Conservation (phyloP, 352 stramenopile genomes). For the Halophytophthora batemanensis region DNA sequence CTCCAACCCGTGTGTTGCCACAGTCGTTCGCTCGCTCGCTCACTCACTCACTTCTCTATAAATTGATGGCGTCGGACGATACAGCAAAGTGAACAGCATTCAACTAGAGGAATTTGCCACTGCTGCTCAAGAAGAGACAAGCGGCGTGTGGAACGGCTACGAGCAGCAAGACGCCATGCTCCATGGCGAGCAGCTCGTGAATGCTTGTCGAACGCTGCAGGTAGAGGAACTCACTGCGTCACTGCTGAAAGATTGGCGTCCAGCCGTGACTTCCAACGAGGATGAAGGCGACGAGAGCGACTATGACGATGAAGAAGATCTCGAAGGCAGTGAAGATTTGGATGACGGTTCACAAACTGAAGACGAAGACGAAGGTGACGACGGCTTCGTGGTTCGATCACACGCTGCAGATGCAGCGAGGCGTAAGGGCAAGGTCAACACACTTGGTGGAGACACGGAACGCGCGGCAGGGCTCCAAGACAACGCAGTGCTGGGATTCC, state of each 20-base stretch:
- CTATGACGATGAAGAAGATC: slow-evolving; percentile 39
- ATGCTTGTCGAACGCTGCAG: slow-evolving; percentile 28
- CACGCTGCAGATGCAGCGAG: slow-evolving; percentile 5
- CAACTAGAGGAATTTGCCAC: slow-evolving; percentile 14
- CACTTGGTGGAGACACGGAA: slow-evolving; percentile 12
- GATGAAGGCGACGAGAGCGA: slow-evolving; percentile 24
- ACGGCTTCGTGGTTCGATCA: slow-evolving; percentile 25
- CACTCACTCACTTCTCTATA: neutral
- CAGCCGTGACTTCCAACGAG: slow-evolving; percentile 17
- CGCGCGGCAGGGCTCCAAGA: slow-evolving; percentile 19
- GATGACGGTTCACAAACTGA: slow-evolving; percentile 33
- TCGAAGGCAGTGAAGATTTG: slow-evolving; percentile 15
- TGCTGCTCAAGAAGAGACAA: slow-evolving; percentile 13
- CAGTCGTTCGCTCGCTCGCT: neutral
- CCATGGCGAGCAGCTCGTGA: slow-evolving; percentile 29
- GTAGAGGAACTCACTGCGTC: slow-evolving; percentile 18
- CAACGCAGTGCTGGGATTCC: slow-evolving; percentile 35
- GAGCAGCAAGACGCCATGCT: slow-evolving; percentile 28
- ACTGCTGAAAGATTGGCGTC: slow-evolving; percentile 31
- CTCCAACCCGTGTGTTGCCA: neutral
- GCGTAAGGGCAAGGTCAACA: neutral
- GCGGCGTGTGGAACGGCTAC: slow-evolving; percentile 13
- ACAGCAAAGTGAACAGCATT: slow-evolving; percentile 33
- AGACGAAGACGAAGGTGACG: slow-evolving; percentile 25
- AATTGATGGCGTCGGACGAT: neutral